phyloP scores from a whole-genome alignment of 2,329 filamentous ascomycete species.

The Ophidiomyces ophidiicola region DNA sequence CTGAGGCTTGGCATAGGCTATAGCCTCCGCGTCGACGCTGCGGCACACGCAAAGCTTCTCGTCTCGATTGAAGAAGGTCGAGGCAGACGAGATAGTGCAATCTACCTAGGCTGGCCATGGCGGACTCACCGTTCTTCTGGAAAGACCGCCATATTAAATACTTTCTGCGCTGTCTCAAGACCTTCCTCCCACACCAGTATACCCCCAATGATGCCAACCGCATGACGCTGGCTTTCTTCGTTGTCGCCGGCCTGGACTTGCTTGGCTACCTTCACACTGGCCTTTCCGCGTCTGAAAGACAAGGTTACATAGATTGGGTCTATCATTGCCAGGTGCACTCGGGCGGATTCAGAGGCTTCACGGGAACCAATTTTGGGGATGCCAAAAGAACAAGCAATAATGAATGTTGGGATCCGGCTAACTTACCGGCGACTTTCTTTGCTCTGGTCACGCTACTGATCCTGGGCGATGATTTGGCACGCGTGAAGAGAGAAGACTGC shows the following conservation, averaged over 20 bases:
- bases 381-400: conserved; percentile 40
- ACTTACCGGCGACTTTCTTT: conserved; percentile 80
- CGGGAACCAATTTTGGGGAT: conserved; percentile 49
- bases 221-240: conserved; percentile 82
- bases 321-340: conserved; percentile 71
- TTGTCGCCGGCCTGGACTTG: conserved; percentile 70
- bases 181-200: conserved; percentile 68
- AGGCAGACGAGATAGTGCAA: conserved; percentile 1
- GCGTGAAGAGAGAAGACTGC: conserved; percentile 55
- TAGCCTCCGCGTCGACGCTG: too few species aligned
- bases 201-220: conserved; percentile 82
- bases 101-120: conserved; percentile 18
- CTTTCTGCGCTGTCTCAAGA: conserved; percentile 79
- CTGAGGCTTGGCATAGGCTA: too few species aligned
- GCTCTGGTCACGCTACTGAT: conserved; percentile 62
- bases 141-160: conserved; percentile 68
- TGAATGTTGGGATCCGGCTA: conserved; percentile 58
- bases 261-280: conserved; percentile 49
- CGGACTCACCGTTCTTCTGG: conserved; percentile 23
- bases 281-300: conserved; percentile 41
- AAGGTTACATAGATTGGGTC: conserved; percentile 59
- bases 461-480: conserved; percentile 50
- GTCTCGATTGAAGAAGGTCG: too few species aligned
- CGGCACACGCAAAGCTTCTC: too few species aligned
- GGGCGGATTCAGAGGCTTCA: conserved; percentile 81